A percentile compares a stretch with the other conserved stretches of the same genome.
Evolutionary conservation across 2,329 filamentous ascomycete species (phyloP).

Genomic region (Coniochaeta pulveracea): DNA sequence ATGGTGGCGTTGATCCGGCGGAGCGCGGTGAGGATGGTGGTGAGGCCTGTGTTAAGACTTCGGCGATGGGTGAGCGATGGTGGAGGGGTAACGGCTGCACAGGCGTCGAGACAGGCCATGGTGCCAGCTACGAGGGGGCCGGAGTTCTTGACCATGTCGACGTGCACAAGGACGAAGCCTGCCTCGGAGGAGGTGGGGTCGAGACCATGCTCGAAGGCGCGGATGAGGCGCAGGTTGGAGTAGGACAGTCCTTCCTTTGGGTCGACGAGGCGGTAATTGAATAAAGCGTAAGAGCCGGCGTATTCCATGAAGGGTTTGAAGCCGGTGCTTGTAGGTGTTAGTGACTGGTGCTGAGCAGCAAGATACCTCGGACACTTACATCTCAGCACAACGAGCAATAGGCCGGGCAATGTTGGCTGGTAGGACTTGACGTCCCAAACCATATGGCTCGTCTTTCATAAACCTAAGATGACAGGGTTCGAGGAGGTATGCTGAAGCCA

Average conservation of each 20-base stretch:
- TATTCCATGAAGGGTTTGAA: slow-evolving; percentile 93
- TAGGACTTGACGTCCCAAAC: slow-evolving; percentile 61
- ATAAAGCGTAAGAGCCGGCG: slow-evolving; percentile 56
- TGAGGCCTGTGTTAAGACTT: slow-evolving; percentile 53
- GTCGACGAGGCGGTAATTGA: slow-evolving; percentile 53
- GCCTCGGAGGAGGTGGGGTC: slow-evolving; percentile 83
- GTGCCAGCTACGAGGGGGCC: slow-evolving; percentile 65
- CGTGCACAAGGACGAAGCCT: slow-evolving; percentile 89
- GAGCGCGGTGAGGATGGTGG: slow-evolving; percentile 50
- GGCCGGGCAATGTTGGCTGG: slow-evolving; percentile 68
- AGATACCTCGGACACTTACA: slow-evolving; percentile 48
- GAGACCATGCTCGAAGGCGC: slow-evolving; percentile 83
- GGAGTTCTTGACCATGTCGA: slow-evolving; percentile 89
- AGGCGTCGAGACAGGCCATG: slow-evolving; percentile 51
- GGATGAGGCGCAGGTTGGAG: slow-evolving; percentile 68
- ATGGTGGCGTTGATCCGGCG: slow-evolving; percentile 65
- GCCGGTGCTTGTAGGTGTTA: slow-evolving; percentile 33
- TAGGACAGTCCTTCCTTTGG: slow-evolving; percentile 46
- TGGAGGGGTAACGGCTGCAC: slow-evolving; percentile 16
- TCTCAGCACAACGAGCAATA: slow-evolving; percentile 70
- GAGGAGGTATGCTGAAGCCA: slow-evolving; percentile 79
- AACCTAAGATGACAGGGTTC: slow-evolving; percentile 79
- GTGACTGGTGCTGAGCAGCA: neutral
- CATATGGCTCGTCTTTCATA: slow-evolving; percentile 63
- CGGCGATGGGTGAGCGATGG: slow-evolving; percentile 27